Evolutionary conservation across 1,284 basidiomycete genomes (phyloP).

Genomic region (Sporisorium iseilematis-ciliati): DNA sequence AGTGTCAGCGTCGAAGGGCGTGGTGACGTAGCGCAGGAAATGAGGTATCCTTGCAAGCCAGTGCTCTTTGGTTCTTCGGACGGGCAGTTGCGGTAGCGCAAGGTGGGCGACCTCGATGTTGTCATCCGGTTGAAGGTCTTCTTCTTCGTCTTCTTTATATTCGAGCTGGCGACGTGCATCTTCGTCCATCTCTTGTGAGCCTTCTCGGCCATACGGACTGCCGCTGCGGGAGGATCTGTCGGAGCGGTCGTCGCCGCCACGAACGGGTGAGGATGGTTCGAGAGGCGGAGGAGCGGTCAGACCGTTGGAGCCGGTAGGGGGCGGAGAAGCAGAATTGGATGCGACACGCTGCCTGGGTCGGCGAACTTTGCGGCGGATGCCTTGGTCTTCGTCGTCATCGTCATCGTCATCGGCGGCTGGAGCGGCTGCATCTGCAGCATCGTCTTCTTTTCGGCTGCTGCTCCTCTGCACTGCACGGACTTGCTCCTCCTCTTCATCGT

Average conservation of each 20-base stretch:
- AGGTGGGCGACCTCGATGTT: slow-evolving; percentile 74
- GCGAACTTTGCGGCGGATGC: slow-evolving; percentile 36
- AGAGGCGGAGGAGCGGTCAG: slow-evolving; percentile 30
- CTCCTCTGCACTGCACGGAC: slow-evolving; percentile 16
- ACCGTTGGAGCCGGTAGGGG: slow-evolving; percentile 28
- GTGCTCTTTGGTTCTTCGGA: slow-evolving; percentile 64
- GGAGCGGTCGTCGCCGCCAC: slow-evolving; percentile 26
- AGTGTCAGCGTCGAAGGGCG: slow-evolving; percentile 55
- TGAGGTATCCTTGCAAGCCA: slow-evolving; percentile 66
- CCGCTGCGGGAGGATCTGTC: slow-evolving; percentile 35
- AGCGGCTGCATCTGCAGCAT: background rate
- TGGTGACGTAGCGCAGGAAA: slow-evolving; percentile 62
- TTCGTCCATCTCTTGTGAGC: slow-evolving; percentile 48
- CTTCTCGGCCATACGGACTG: slow-evolving; percentile 36
- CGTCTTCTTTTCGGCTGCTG: slow-evolving; percentile 9
- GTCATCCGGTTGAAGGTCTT: slow-evolving; percentile 73
- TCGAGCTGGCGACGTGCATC: slow-evolving; percentile 55
- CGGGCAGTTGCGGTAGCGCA: slow-evolving; percentile 56
- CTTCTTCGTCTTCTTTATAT: slow-evolving; percentile 71
- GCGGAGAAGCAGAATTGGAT: slow-evolving; percentile 41
- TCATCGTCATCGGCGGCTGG: slow-evolving; percentile 10
- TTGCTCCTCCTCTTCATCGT: slow-evolving; percentile 45
- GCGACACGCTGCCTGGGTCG: slow-evolving; percentile 42
- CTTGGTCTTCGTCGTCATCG: slow-evolving; percentile 50
- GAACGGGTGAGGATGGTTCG: slow-evolving; percentile 24